phyloP scores from a whole-genome alignment of 192 early-diverging fungal genomes.

The Podila horticola region DNA sequence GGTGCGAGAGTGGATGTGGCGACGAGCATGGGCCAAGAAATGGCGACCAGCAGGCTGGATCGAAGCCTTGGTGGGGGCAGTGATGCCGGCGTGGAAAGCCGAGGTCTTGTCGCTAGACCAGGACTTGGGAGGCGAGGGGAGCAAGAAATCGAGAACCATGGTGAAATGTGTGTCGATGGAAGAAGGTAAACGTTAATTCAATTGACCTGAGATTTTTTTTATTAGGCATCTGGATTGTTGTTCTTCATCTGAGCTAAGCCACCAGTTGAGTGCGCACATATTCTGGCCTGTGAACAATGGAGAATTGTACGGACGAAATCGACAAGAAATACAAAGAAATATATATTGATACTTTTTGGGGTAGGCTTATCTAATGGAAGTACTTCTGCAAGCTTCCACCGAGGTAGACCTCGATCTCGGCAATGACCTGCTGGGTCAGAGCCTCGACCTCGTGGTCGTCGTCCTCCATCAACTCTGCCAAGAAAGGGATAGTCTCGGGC shows the following conservation, averaged over 20 bases:
- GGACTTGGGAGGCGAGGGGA: slow-evolving; percentile 75
- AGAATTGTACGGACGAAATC: no score
- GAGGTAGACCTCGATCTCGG: slow-evolving; percentile 88
- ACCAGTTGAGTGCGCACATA: no score
- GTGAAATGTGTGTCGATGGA: slow-evolving; percentile 8
- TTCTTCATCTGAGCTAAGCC: no score
- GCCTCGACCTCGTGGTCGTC: slow-evolving; percentile 87
- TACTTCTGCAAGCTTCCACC: slow-evolving; percentile 93
- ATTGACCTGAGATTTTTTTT: no score
- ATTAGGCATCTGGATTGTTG: no score
- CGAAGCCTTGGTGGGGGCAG: slow-evolving; percentile 43
- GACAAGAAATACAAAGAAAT: no score
- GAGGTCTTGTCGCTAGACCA: slow-evolving; percentile 66
- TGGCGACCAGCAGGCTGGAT: slow-evolving; percentile 68
- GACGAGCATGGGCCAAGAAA: slow-evolving; percentile 69
- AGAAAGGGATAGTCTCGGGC: slow-evolving; percentile 93
- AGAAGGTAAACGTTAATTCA: no score
- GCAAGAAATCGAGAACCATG: slow-evolving; percentile 70
- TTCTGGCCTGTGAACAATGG: no score
- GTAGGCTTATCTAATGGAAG: slow-evolving; percentile 62
- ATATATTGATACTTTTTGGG: no score
- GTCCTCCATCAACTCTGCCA: slow-evolving; percentile 97
- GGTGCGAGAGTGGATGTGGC: slow-evolving; percentile 67
- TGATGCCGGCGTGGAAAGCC: slow-evolving; percentile 54
- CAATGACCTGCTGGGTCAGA: slow-evolving; percentile 81